Conservation (phyloP, 163 green algal species). For the Chlorella variabilis region DNA sequence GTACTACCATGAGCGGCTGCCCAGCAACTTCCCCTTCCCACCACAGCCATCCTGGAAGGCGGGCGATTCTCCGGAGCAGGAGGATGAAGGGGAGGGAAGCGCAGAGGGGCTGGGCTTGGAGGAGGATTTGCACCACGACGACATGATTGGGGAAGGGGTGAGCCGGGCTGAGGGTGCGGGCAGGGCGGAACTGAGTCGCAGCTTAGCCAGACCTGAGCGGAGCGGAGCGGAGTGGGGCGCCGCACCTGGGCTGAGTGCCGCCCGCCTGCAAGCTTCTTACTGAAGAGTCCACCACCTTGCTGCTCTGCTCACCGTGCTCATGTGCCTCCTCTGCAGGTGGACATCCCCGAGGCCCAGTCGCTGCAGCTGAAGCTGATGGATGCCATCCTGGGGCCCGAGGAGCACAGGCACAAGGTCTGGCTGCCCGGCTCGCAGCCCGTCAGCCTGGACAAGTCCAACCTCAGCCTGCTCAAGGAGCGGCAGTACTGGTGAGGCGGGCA, state of each 20-base stretch:
- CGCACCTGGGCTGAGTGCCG: too few relatives aligned
- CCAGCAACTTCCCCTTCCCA: slow-evolving; percentile 48
- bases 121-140: slow-evolving; percentile 75
- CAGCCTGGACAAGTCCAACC: slow-evolving; percentile 78
- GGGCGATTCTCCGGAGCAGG: slow-evolving; percentile 48
- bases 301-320: neutral
- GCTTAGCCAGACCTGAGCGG: too few relatives aligned
- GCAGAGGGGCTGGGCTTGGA: slow-evolving; percentile 2
- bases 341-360: slow-evolving; percentile 50
- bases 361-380: slow-evolving; percentile 49
- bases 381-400: slow-evolving; percentile 34
- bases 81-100: slow-evolving; percentile 57
- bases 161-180: neutral
- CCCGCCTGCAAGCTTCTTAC: too few relatives aligned
- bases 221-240: too few relatives aligned
- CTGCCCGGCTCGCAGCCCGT: slow-evolving; percentile 97
- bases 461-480: slow-evolving; percentile 66
- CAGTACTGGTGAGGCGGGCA: slow-evolving; percentile 16
- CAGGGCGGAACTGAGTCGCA: too few relatives aligned
- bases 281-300: too few relatives aligned
- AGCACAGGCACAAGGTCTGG: slow-evolving; percentile 1
- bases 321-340: slow-evolving; percentile 17
- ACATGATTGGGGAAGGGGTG: slow-evolving; percentile 84
- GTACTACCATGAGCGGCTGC: slow-evolving; percentile 72
- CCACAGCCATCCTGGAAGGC: slow-evolving; percentile 85